phyloP scores from a whole-genome alignment of 164 flowering plant genomes.

The Chimonanthus salicifolius region DNA sequence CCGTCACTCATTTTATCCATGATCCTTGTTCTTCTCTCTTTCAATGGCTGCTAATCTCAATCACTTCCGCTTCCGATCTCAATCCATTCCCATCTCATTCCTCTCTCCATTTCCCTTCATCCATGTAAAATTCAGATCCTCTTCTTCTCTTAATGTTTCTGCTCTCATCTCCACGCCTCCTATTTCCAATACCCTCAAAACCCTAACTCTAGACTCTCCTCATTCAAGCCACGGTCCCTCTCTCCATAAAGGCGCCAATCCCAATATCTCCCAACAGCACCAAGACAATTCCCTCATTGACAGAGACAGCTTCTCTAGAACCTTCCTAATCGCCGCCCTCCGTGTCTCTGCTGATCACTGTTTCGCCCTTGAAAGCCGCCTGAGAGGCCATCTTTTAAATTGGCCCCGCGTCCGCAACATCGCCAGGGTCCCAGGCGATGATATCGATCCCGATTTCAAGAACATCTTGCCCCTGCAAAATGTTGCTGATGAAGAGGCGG shows the following conservation, averaged over 20 bases:
- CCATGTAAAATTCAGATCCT: background rate
- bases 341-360: slow-evolving; percentile 73
- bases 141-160: slow-evolving; percentile 2
- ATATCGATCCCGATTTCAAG: slow-evolving; percentile 45
- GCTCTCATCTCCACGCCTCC: slow-evolving; percentile 11
- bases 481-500: slow-evolving; percentile 12
- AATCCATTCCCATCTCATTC: slow-evolving; percentile 7
- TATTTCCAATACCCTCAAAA: slow-evolving; percentile 12
- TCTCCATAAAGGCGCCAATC: slow-evolving; percentile 50
- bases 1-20: background rate
- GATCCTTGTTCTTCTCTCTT: background rate
- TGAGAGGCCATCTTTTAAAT: slow-evolving; percentile 84
- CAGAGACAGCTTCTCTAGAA: slow-evolving; percentile 52
- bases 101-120: background rate
- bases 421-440: slow-evolving; percentile 85
- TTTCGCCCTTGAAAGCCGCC: slow-evolving; percentile 57
- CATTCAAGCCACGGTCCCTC: slow-evolving; percentile 66
- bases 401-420: slow-evolving; percentile 94
- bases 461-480: slow-evolving; percentile 10
- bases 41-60: slow-evolving; percentile 36
- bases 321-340: slow-evolving; percentile 65
- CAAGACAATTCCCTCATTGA: slow-evolving; percentile 24
- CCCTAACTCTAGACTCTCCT: slow-evolving; percentile 11
- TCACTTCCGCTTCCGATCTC: slow-evolving; percentile 18
- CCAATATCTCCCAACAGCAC: background rate